Evolutionary conservation across 2,329 filamentous ascomycete species (phyloP).

Genomic region (Calonectria montana): DNA sequence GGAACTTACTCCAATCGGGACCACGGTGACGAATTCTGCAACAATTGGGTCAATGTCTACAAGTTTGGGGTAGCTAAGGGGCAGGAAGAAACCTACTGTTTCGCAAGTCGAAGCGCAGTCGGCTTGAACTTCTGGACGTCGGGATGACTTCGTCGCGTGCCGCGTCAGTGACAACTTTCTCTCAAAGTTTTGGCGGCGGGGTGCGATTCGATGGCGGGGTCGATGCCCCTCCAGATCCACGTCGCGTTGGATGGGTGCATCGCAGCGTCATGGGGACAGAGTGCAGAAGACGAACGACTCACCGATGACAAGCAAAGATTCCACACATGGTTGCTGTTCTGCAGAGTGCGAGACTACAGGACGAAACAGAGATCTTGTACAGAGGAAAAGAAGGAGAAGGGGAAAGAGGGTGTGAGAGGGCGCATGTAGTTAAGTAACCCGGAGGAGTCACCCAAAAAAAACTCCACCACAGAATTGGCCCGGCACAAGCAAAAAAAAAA

Average conservation of each 20-base stretch:
- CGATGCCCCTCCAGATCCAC: constrained; percentile 38
- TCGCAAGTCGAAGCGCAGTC: constrained; percentile 90
- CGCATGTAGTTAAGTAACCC: constrained; percentile 23
- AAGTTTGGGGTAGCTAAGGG: too few species aligned
- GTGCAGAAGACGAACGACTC: constrained; percentile 51
- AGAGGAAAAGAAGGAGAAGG: constrained; percentile 23
- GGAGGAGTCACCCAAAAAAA: constrained; percentile 29
- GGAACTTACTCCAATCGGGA: constrained; percentile 93
- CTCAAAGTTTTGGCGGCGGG: constrained; percentile 42
- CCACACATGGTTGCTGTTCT: constrained; percentile 82
- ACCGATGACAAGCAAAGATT: constrained; percentile 96
- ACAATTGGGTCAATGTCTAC: constrained; percentile 29
- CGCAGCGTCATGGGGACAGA: background rate
- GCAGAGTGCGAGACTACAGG: constrained; percentile 2
- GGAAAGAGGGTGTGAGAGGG: constrained; percentile 24
- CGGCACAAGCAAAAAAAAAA: constrained; percentile 37
- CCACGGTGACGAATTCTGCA: constrained; percentile 91
- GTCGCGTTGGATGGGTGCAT: constrained; percentile 22
- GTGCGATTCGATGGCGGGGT: constrained; percentile 32
- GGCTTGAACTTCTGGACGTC: constrained; percentile 98
- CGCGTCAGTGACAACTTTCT: constrained; percentile 16
- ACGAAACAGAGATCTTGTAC: constrained; percentile 2
- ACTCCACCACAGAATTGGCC: constrained; percentile 27
- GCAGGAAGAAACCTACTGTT: constrained; percentile 74
- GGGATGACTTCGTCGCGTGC: constrained; percentile 72